Percentiles rank a stretch among this genome's conserved stretches.
Evolutionary conservation across 2,329 filamentous ascomycete genomes (phyloP).

Genomic region (Phialophora macrospora): DNA sequence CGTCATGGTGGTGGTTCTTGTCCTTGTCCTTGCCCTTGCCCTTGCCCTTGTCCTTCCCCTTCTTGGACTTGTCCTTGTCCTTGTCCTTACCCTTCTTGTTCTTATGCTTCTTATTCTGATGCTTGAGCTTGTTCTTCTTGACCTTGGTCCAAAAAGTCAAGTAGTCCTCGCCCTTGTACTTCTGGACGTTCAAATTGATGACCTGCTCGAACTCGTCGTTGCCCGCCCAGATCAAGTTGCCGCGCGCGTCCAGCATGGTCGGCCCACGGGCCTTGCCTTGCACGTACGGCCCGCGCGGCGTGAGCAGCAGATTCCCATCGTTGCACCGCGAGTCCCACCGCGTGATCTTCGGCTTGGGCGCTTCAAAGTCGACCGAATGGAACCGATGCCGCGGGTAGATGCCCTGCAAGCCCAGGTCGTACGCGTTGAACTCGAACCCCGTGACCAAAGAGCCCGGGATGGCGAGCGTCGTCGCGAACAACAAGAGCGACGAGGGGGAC

Average conservation of each 20-base stretch:
- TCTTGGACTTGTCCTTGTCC: too few relatives aligned
- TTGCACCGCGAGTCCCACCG: slow-evolving; percentile 46
- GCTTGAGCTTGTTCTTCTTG: slow-evolving; percentile 48
- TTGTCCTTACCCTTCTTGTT: background rate
- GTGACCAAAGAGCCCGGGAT: slow-evolving; percentile 12
- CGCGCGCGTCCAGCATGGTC: slow-evolving; percentile 26
- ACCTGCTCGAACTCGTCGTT: slow-evolving; percentile 45
- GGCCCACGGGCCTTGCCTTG: slow-evolving; percentile 32
- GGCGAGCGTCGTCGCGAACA: background rate
- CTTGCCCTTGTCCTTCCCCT: background rate
- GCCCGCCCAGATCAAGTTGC: slow-evolving; percentile 47
- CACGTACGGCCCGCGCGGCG: slow-evolving; percentile 29
- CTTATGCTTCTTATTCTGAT: background rate
- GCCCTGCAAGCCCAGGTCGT: slow-evolving; percentile 34
- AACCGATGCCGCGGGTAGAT: slow-evolving; percentile 33
- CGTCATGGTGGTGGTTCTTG: background rate
- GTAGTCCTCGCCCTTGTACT: slow-evolving; percentile 52
- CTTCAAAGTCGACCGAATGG: slow-evolving; percentile 30
- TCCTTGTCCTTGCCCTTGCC: background rate
- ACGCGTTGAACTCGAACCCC: slow-evolving; percentile 31
- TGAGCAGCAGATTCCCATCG: slow-evolving; percentile 39
- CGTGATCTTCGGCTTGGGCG: slow-evolving; percentile 40
- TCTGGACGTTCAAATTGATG: slow-evolving; percentile 55
- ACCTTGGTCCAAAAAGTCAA: slow-evolving; percentile 58
- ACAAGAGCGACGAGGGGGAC: background rate